phyloP scores from a whole-genome alignment of 192 early-diverging fungal genomes.

The Funneliformis geosporum region DNA sequence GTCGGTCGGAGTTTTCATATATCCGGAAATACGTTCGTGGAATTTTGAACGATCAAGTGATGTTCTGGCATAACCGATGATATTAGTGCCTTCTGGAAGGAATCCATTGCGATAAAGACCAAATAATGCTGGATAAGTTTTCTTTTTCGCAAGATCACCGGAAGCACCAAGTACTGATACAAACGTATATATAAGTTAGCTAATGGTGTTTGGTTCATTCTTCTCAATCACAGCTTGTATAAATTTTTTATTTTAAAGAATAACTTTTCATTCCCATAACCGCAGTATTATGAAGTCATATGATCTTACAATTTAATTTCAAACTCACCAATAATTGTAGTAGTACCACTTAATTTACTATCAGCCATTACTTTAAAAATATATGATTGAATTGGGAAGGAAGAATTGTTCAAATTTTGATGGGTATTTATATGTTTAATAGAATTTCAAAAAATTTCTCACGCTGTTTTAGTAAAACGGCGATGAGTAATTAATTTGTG shows the following conservation, averaged over 20 bases:
- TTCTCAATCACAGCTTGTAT: background rate
- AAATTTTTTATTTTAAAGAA: background rate
- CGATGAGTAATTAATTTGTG: too few species aligned
- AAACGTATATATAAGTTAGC: background rate
- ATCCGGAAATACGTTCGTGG: constrained; percentile 65
- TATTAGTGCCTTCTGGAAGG: constrained; percentile 69
- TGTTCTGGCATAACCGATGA: constrained; percentile 93
- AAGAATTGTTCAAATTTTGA: background rate
- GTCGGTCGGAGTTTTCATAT: constrained; percentile 67
- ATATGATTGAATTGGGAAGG: background rate
- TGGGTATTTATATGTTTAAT: background rate
- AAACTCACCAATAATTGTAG: constrained; percentile 23
- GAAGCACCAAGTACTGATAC: constrained; percentile 78
- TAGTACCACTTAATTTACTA: constrained; percentile 4
- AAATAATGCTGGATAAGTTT: constrained; percentile 96
- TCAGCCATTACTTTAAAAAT: background rate
- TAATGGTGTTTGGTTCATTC: background rate
- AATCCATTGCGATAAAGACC: constrained; percentile 85
- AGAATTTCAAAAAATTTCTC: background rate
- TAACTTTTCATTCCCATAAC: too few species aligned
- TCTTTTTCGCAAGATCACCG: constrained; percentile 97
- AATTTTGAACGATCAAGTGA: constrained; percentile 77
- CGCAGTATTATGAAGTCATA: too few species aligned
- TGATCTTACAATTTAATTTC: background rate
- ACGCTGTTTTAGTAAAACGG: background rate